phyloP scores from a whole-genome alignment of 2,329 filamentous ascomycete genomes.

The Ophiostoma ulmi region DNA sequence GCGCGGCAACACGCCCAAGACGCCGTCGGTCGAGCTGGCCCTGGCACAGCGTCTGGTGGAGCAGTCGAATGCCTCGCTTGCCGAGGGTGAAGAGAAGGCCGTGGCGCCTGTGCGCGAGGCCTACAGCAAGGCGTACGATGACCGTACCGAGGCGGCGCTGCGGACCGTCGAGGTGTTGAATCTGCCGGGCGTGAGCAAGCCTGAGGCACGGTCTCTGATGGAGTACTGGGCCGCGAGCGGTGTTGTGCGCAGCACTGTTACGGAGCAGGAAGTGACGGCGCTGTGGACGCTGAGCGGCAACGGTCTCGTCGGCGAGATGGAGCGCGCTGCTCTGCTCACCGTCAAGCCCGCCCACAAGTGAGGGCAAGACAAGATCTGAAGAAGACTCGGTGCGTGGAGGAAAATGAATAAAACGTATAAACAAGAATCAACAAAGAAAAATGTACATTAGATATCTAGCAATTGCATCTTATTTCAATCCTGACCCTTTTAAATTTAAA shows the following conservation, averaged over 20 bases:
- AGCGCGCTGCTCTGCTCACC: constrained; percentile 55
- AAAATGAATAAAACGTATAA: not conserved
- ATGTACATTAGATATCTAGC: constrained; percentile 15
- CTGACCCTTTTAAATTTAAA: too few species aligned
- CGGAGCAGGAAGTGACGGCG: constrained; percentile 67
- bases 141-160: constrained; percentile 50
- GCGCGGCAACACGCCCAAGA: constrained; percentile 61
- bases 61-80: constrained; percentile 29
- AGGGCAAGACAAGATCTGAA: not conserved
- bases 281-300: constrained; percentile 79
- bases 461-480: constrained; percentile 1
- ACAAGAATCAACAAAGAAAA: constrained; percentile 4
- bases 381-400: not conserved
- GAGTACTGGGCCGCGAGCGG: constrained; percentile 92
- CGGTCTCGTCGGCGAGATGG: constrained; percentile 80
- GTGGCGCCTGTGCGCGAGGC: constrained; percentile 43
- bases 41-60: constrained; percentile 53
- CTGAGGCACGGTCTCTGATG: constrained; percentile 73
- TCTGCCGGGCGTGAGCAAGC: constrained; percentile 63
- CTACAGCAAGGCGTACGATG: constrained; percentile 53
- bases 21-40: constrained; percentile 63
- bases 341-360: constrained; percentile 29
- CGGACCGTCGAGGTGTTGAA: constrained; percentile 49
- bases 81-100: not conserved
- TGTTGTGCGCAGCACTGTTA: constrained; percentile 64